A percentile compares a stretch with the other conserved stretches of the same genome.
Conservation (phyloP, 2,329 filamentous ascomycete genomes). For the Penicillium sp. region DNA sequence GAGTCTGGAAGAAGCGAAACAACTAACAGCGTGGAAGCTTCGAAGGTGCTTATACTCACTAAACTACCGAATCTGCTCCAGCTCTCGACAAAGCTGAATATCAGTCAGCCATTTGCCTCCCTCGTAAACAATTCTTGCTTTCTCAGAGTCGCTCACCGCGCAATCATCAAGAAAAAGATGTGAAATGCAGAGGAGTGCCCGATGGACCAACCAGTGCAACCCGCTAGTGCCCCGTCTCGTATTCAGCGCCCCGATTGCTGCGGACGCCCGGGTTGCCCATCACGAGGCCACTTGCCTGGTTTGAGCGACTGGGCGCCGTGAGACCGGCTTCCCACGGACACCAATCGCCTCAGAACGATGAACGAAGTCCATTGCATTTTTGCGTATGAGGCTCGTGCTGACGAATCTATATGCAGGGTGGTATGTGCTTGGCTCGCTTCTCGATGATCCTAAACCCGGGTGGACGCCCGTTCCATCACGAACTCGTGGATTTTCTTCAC, state of each 20-base stretch:
- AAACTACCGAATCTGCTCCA: no score
- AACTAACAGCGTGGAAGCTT: no score
- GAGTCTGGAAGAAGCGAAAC: no score
- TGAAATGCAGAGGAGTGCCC: not conserved
- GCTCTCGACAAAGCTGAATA: no score
- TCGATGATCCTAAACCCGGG: slow-evolving; percentile 5
- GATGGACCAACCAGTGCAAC: slow-evolving; percentile 18
- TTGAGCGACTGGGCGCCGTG: not conserved
- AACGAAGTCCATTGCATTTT: slow-evolving; percentile 2
- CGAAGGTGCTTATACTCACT: no score
- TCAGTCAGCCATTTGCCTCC: not conserved
- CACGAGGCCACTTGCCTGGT: slow-evolving; percentile 14
- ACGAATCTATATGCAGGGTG: slow-evolving; percentile 10
- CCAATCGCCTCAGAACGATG: slow-evolving; percentile 10
- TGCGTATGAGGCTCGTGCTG: slow-evolving; percentile 26
- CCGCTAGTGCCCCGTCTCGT: slow-evolving; percentile 18
- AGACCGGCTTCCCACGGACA: not conserved
- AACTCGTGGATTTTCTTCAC: not conserved
- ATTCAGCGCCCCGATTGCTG: slow-evolving; percentile 16
- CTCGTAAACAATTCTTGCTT: not conserved
- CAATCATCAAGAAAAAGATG: not conserved
- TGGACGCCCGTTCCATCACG: not conserved
- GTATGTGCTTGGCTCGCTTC: slow-evolving; percentile 1
- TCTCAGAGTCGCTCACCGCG: not conserved
- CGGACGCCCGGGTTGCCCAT: slow-evolving; percentile 8